These are phyloP conservation scores for Myxozyma lipomycoides DNA, from an alignment of 805 yeast genomes.

Conservation along the genomic window DNA sequence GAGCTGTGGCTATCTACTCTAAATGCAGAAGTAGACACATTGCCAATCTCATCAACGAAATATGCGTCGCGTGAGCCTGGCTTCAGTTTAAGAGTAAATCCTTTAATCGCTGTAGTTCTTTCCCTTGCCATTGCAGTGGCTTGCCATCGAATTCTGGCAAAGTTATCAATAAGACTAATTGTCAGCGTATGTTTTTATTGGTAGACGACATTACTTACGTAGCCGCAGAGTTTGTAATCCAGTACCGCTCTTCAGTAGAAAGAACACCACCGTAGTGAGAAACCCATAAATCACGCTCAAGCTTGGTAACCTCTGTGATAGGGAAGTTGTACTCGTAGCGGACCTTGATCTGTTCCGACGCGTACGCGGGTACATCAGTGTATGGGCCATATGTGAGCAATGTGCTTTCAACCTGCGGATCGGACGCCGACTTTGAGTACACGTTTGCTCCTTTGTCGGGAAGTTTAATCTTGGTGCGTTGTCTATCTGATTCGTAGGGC, in stretches of 20 bases:
- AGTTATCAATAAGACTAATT: slow-evolving; percentile 45
- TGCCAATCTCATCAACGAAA: slow-evolving; percentile 86
- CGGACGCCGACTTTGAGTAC: slow-evolving; percentile 40
- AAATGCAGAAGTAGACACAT: slow-evolving; percentile 71
- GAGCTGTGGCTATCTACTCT: slow-evolving; percentile 34
- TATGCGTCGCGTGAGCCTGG: slow-evolving; percentile 59
- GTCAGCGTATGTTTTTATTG: neutral
- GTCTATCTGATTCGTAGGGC: slow-evolving; percentile 55
- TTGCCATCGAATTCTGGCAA: slow-evolving; percentile 77
- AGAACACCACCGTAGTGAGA: slow-evolving; percentile 75
- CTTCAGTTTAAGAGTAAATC: slow-evolving; percentile 41
- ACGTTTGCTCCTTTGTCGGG: slow-evolving; percentile 18
- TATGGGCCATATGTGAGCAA: slow-evolving; percentile 56
- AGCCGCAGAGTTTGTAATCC: slow-evolving; percentile 73
- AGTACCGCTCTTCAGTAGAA: slow-evolving; percentile 81
- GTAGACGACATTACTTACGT: slow-evolving; percentile 32
- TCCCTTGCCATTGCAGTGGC: slow-evolving; percentile 47
- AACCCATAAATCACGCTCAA: slow-evolving; percentile 74
- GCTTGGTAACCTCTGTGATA: slow-evolving; percentile 52
- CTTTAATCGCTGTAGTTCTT: slow-evolving; percentile 55
- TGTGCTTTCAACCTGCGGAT: slow-evolving; percentile 26
- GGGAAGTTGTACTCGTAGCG: slow-evolving; percentile 66
- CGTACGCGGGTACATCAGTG: slow-evolving; percentile 44
- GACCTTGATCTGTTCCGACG: slow-evolving; percentile 39
- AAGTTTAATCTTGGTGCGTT: slow-evolving; percentile 42